Base-by-base conservation (phyloP, 2,329 filamentous ascomycete species). In the Paraconiothyrium brasiliense region DNA sequence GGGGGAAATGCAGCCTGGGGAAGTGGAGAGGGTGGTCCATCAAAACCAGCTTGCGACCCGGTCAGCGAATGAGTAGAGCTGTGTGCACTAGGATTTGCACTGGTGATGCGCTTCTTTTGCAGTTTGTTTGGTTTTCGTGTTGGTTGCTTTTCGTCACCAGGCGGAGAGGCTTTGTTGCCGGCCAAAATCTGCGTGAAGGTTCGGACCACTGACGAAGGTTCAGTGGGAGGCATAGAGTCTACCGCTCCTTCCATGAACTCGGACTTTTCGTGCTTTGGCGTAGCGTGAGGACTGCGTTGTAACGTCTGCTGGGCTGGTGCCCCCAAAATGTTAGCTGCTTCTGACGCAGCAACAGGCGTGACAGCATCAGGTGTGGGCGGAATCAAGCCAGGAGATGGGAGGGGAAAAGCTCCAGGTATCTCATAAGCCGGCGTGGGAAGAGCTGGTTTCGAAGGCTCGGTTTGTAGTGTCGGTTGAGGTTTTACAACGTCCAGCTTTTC, bases 61-160 rank as follows among this genome's bases (percentile, higher is more conserved):
- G 81, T 80, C n/a, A 97, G 82, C 8, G 94, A 97, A 16, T 91
- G 87, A 7, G 87, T 91, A 16, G 95, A 98, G 74, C 94, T 97
- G 66, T 97, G 93, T 0, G 94, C 94, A 75, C 94, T 97, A 22
- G 90, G 90, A 69, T 93, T 94, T 24, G 91, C 81, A 72, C 92
- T 90, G 0, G 92, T 90, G 58, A 91, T 83, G n/a, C 89, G 67
- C 63, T 92, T 97, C 83, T 98, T 98, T 78, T 90, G 91, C 55
- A 99, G 82, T 79, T 97, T 97, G 73, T 97, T 97, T 0, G 93
- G 92, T 74, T 90, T 90, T 49, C 92, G 87, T 9, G 73, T 74
- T n/a, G 82, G 78, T 70, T 86, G 89, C 64, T 89, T 89, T 41
- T 82, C 78, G 3, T 80, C 85, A 46, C 87, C 86, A 91, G 41